These are phyloP conservation scores for Botrytis paeoniae DNA, from an alignment of 2,329 filamentous ascomycete genomes.

Conservation along the genomic window DNA sequence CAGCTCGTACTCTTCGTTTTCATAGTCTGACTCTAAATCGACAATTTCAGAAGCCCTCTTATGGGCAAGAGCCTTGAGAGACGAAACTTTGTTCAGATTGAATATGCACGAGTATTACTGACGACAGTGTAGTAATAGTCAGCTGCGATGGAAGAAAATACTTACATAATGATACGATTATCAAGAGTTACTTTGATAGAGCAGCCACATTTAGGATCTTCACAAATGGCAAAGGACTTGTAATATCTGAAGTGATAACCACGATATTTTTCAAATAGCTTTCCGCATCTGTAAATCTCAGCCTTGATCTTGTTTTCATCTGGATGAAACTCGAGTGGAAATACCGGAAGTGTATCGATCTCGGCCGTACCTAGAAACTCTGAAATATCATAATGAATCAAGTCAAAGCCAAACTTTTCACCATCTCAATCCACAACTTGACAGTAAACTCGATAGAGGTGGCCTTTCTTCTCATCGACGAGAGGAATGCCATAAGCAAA, in stretches of 20 bases:
- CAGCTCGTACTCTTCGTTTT: background rate
- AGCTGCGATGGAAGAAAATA: background rate
- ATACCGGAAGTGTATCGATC: conserved; percentile 44
- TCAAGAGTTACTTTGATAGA: conserved; percentile 28
- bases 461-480: conserved; percentile 36
- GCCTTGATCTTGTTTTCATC: conserved; percentile 39
- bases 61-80: background rate
- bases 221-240: conserved; percentile 21
- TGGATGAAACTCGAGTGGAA: conserved; percentile 46
- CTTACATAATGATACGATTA: conserved; percentile 29
- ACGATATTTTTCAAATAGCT: conserved; percentile 45
- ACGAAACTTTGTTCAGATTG: background rate
- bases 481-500: conserved; percentile 38
- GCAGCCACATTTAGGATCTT: background rate
- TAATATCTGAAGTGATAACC: conserved; percentile 51
- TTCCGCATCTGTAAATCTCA: conserved; percentile 43
- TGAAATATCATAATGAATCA: conserved; percentile 40
- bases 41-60: background rate
- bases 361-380: conserved; percentile 46
- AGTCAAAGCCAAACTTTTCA: conserved; percentile 44
- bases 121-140: background rate
- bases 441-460: conserved; percentile 42
- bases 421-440: conserved; percentile 50
- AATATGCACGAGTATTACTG: background rate
- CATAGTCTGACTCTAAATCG: background rate